phyloP scores from a whole-genome alignment of 2,329 filamentous ascomycete species.

The Apiospora phragmitis region DNA sequence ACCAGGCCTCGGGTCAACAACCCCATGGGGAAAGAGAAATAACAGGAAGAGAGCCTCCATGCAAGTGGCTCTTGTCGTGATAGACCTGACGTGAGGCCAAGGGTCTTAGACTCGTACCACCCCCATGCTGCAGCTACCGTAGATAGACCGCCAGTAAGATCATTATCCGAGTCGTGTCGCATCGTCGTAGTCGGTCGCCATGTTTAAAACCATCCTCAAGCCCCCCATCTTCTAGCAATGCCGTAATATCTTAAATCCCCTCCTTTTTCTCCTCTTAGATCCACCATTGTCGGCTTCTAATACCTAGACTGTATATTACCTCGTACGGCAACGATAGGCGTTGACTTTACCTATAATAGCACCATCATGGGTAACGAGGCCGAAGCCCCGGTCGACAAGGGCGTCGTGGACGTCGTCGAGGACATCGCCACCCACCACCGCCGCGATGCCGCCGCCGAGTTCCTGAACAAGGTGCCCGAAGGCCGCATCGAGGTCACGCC shows the following conservation, averaged over 20 bases:
- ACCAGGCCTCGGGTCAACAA: background rate
- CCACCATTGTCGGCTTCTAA: background rate
- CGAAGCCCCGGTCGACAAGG: background rate
- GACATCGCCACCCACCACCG: background rate
- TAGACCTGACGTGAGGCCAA: background rate
- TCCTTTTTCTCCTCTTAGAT: background rate
- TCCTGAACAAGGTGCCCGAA: constrained; percentile 44
- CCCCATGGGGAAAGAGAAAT: background rate
- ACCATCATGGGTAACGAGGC: background rate
- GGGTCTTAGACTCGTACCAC: background rate
- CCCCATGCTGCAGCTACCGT: background rate
- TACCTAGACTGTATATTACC: background rate
- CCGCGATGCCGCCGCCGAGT: constrained; percentile 39
- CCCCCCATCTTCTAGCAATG: background rate
- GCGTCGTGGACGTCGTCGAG: constrained; percentile 6
- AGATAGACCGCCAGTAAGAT: background rate
- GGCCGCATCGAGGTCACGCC: constrained; percentile 48
- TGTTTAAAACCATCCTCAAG: background rate
- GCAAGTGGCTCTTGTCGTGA: background rate
- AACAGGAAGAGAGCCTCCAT: background rate
- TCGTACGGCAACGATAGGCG: too few species aligned
- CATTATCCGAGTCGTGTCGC: background rate
- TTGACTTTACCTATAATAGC: background rate
- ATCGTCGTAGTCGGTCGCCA: background rate
- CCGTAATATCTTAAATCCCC: background rate